Conservation (phyloP, 1,284 basidiomycete genomes). For the Pyrrhoderma lamaoense region DNA sequence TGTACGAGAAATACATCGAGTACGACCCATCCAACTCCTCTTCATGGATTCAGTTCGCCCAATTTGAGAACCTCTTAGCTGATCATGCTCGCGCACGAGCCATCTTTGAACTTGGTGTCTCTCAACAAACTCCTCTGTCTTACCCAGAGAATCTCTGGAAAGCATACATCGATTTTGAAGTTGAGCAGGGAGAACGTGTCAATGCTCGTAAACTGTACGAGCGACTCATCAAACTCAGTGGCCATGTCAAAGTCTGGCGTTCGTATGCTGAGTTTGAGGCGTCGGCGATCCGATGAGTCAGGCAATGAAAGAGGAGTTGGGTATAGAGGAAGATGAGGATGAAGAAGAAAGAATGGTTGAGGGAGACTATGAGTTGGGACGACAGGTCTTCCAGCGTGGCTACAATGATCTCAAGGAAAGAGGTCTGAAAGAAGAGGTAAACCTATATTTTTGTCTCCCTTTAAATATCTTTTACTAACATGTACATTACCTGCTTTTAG, state of each 20-base stretch:
- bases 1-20: constrained; percentile 95
- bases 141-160: constrained; percentile 99
- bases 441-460: neutral
- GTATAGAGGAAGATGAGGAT: constrained; percentile 67
- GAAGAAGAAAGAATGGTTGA: constrained; percentile 61
- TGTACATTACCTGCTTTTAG: constrained; percentile 29
- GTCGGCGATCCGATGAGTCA: constrained; percentile 59
- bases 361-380: constrained; percentile 62
- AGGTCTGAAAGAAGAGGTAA: constrained; percentile 73
- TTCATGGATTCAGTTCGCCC: constrained; percentile 97
- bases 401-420: constrained; percentile 81
- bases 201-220: constrained; percentile 85
- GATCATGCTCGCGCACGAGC: constrained; percentile 89
- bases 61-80: constrained; percentile 88
- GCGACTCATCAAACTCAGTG: constrained; percentile 78
- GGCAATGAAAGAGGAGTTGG: constrained; percentile 67
- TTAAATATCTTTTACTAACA: neutral
- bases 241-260: constrained; percentile 93
- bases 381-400: constrained; percentile 76
- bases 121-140: constrained; percentile 87
- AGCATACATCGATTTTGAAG: constrained; percentile 95
- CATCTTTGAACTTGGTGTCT: constrained; percentile 93
- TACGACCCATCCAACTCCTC: constrained; percentile 85
- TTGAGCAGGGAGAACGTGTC: constrained; percentile 89
- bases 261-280: constrained; percentile 75